These are phyloP conservation scores for Nakazawaea holstii DNA, from an alignment of 805 yeast genomes.

Conservation along the genomic window DNA sequence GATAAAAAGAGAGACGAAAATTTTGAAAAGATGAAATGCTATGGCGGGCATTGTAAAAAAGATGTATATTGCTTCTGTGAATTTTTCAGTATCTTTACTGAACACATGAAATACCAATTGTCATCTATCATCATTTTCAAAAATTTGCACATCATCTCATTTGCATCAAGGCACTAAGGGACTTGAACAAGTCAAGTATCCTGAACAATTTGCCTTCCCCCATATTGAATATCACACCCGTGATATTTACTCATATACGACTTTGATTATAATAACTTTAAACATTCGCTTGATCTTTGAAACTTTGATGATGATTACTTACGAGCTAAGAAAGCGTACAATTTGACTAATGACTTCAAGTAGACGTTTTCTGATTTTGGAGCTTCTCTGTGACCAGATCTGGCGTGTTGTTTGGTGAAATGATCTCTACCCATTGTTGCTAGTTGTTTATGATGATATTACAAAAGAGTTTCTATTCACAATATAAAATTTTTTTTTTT, in stretches of 20 bases:
- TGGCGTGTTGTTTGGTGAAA: conserved; percentile 92
- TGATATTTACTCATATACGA: no score
- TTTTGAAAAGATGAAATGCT: conserved; percentile 12
- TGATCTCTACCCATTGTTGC: conserved; percentile 93
- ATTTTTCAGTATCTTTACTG: conserved; percentile 5
- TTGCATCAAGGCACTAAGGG: background rate
- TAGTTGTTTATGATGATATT: conserved; percentile 7
- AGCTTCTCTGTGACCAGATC: conserved; percentile 95
- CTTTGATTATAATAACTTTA: background rate
- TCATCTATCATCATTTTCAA: background rate
- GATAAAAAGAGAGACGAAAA: no score
- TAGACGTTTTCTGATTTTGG: conserved; percentile 99
- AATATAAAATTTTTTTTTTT: background rate
- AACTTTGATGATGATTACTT: conserved; percentile 40
- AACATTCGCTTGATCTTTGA: conserved; percentile 3
- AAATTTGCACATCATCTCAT: background rate
- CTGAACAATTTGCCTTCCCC: background rate
- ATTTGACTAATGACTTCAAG: conserved; percentile 96
- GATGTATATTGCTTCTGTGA: conserved; percentile 21
- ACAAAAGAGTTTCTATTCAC: background rate
- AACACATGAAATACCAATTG: background rate
- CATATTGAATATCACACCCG: background rate
- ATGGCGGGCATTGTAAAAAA: conserved; percentile 13
- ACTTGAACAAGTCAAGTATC: background rate
- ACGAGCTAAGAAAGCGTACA: conserved; percentile 99